Evolutionary conservation across 2,329 filamentous ascomycete genomes (phyloP), one percentile per base, ranked within the genome.

Genomic region (Botrytis paeoniae): DNA sequence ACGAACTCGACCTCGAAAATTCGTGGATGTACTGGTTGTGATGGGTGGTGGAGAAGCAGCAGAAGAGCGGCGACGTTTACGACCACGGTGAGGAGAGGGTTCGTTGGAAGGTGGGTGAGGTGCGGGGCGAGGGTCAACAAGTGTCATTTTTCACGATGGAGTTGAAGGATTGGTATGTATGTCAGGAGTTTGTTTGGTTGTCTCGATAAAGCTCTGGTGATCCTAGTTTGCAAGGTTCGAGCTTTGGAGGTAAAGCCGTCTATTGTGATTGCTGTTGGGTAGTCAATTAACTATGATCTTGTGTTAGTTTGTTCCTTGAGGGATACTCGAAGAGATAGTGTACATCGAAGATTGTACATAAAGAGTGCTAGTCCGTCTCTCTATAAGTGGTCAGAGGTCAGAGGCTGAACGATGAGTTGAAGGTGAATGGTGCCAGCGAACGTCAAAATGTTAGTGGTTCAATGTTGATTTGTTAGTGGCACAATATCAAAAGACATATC

Each of bases 21-120:
- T 79, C 6, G 75, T 79, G 32, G 75, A 77, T 10, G 71, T 72
- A 35, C 73, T 71, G 45, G 77, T 75, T 48, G 72, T 65, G 61
- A 74, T 66, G 22, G 74, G 48, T 14, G 74, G 73, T 4, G 69
- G 72, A 35, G 75, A 74, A 41, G 51, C 73, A 51, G 60, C 74
- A 22, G 77, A 76, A 6, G 69, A 74, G 60, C 78, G 78, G 59
- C 79, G 78, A 22, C 79, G 78, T 74, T 80, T 80, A 48, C 79
- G 78, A 16, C 79, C 79, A 54, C 79, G 75, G 70, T 73, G 68
- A 65, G 73, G 69, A 63, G 66, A 74, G 35, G 60, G 63, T 59
- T 51, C 45, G 71, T 37, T 35, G 43, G 51, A 32, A 32, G 35
- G 29, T 37, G 48, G 69, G 32, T 70, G 35, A 37, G 32, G 29